Conservation (phyloP, 1,139 yeast genomes). For the Suhomyces terraborum region DNA sequence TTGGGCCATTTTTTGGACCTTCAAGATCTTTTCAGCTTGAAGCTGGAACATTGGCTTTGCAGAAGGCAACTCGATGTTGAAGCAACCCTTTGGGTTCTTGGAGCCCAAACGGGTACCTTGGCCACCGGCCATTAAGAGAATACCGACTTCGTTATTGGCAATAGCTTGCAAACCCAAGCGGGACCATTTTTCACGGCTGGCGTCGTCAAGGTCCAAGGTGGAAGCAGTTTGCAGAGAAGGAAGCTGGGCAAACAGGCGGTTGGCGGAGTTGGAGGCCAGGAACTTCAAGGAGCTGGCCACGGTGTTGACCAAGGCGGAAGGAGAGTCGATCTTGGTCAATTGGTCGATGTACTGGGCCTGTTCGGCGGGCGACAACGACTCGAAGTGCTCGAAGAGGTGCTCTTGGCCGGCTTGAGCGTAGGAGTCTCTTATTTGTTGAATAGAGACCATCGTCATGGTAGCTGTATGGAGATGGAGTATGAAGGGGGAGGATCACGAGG, state of each 20-base stretch:
- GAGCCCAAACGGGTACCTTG: constrained; percentile 97
- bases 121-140: constrained; percentile 94
- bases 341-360: constrained; percentile 38
- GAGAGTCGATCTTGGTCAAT: constrained; percentile 44
- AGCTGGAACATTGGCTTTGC: constrained; percentile 82
- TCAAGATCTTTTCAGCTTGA: constrained; percentile 82
- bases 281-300: constrained; percentile 40
- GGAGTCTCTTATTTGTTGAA: constrained; percentile 34
- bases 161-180: constrained; percentile 69
- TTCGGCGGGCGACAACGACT: constrained; percentile 32
- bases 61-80: constrained; percentile 82
- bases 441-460: constrained; percentile 15
- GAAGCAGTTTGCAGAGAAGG: constrained; percentile 54
- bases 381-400: constrained; percentile 46
- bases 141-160: constrained; percentile 74
- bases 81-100: constrained; percentile 89
- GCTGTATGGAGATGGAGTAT: not conserved
- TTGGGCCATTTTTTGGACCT: constrained; percentile 61
- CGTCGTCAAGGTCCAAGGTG: constrained; percentile 40
- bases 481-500: not conserved
- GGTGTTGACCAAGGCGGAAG: constrained; percentile 41
- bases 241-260: constrained; percentile 50
- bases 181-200: constrained; percentile 49
- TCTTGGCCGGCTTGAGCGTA: constrained; percentile 53
- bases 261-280: constrained; percentile 36